Percentiles rank a stretch among this genome's conserved stretches.
These are phyloP conservation scores for Annulohypoxylon truncatum DNA, from an alignment of 2,329 filamentous ascomycete species.

Conservation along the genomic window DNA sequence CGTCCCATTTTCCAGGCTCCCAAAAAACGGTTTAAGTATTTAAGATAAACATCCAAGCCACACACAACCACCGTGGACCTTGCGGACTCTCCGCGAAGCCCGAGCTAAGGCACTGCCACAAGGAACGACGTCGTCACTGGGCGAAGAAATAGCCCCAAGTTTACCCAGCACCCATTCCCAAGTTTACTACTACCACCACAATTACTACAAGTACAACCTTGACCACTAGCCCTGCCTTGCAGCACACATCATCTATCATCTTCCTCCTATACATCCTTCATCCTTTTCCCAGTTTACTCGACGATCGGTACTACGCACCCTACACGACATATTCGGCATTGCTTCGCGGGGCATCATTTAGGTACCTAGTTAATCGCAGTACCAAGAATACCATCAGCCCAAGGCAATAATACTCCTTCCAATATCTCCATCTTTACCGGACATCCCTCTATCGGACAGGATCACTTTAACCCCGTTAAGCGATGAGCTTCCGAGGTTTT, in stretches of 20 bases:
- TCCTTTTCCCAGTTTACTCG: not conserved
- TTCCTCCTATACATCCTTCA: not conserved
- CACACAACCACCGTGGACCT: slow-evolving; percentile 11
- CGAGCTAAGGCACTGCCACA: slow-evolving; percentile 36
- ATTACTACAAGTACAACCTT: not conserved
- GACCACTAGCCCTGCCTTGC: slow-evolving; percentile 8
- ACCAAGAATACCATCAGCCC: slow-evolving; percentile 16
- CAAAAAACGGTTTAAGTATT: not conserved
- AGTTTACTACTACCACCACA: slow-evolving; percentile 14
- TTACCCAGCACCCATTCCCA: slow-evolving; percentile 26
- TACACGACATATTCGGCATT: slow-evolving; percentile 2
- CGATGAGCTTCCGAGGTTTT: slow-evolving; percentile 98
- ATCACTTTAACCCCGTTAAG: slow-evolving; percentile 24
- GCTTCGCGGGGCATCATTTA: slow-evolving; percentile 11
- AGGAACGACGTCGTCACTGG: slow-evolving; percentile 35
- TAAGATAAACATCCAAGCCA: slow-evolving; percentile 29
- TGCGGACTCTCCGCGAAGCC: slow-evolving; percentile 26
- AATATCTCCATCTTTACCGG: slow-evolving; percentile 2
- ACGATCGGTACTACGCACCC: not conserved
- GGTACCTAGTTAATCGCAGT: slow-evolving; percentile 8
- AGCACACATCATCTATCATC: not conserved
- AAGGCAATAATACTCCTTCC: slow-evolving; percentile 25
- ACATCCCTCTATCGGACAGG: slow-evolving; percentile 8
- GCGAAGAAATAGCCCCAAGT: slow-evolving; percentile 10
- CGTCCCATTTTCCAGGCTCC: not conserved